Evolutionary conservation across 208 protist species (phyloP).

Genomic region (Entamoeba histolytica): DNA sequence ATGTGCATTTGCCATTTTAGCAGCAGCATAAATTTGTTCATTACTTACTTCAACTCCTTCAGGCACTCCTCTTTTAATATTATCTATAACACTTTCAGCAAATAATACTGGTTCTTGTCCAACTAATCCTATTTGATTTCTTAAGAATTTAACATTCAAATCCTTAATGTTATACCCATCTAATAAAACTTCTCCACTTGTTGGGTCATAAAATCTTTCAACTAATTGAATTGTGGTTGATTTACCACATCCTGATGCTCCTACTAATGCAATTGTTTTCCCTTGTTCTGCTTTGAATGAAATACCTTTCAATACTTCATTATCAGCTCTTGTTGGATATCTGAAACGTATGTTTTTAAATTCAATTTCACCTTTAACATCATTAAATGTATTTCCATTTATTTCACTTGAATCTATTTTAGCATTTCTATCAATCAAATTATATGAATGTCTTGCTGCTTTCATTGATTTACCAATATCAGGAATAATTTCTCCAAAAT

Average conservation of each 20-base stretch:
- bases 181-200: background rate
- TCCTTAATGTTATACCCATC: background rate
- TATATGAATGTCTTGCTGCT: background rate
- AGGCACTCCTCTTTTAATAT: too few species aligned
- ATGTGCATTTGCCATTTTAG: too few species aligned
- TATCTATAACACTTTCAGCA: too few species aligned
- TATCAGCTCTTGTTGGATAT: background rate
- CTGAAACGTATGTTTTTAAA: background rate
- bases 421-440: background rate
- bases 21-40: too few species aligned
- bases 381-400: background rate
- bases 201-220: slow-evolving; percentile 71
- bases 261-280: slow-evolving; percentile 62
- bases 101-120: too few species aligned
- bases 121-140: background rate
- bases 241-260: slow-evolving; percentile 67
- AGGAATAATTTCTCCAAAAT: background rate
- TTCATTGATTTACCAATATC: background rate
- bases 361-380: background rate
- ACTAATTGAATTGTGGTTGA: too few species aligned
- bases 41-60: too few species aligned
- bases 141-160: background rate
- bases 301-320: background rate
- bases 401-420: background rate
- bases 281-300: slow-evolving; percentile 24